Evolutionary conservation across 2,329 filamentous ascomycete genomes (phyloP), one percentile per base, ranked within the genome.

Genomic region (Talaromyces sp.): DNA sequence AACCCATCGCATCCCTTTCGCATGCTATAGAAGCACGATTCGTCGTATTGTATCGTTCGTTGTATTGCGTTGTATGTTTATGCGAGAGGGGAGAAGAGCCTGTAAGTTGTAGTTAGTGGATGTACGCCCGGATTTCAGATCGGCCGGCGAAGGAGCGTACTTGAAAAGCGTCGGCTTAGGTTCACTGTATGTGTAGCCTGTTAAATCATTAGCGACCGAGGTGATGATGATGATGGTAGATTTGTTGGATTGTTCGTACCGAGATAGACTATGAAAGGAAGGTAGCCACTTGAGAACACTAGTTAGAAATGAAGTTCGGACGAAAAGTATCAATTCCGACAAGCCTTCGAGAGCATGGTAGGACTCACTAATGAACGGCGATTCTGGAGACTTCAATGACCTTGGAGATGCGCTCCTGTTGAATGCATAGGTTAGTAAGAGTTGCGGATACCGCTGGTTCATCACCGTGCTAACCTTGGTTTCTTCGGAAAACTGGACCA

Each of bases 181-280:
- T 79, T 94, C 90, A 84, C 93, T 98, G 79, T 91, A 90, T 63
- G 94, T 96, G 84, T 97, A 98, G 73, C 94, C 91, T 95, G 74
- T 68, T 66, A 66, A 22, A 65, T 14, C 27, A 7, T 59, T 67
- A 35, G 24, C 67, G 22, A 67, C 60, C 47, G 11, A 24, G 5
- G 7, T 43, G 22, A n/a, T 33, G 16, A 59, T 31, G 19, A 59
- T 31, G 19, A 59, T 33, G 56, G 22, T 31, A 45, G 14, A 7
- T 16, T 43, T 4, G 8, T 45, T 22, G 33, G 11, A 33, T 11
- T 16, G 52, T 10, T 66, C 81, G 74, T 89, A 95, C 92, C 95
- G 73, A 99, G 90, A 81, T 98, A 99, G 79, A 99, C 86, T 78
- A 99, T 96, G 80, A 99, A 81, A 73, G 95, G 95, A 66, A 99